Conservation (phyloP, 129 eudicot species). For the Chrysanthemum seticuspe region DNA sequence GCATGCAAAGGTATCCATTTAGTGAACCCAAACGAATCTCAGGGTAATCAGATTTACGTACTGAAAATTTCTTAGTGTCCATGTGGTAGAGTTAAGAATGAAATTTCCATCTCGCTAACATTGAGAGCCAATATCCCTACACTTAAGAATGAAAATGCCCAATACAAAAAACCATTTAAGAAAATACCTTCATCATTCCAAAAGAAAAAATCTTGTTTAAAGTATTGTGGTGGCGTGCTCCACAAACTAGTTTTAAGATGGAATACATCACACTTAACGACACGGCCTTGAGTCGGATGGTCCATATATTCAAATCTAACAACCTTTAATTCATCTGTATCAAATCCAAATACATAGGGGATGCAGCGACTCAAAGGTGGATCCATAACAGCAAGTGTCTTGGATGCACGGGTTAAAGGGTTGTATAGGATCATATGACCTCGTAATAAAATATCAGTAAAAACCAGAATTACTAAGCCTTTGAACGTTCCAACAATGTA, state of each 20-base stretch:
- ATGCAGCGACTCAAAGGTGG: not conserved
- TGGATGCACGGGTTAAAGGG: constrained; percentile 1
- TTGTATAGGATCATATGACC: constrained; percentile 6
- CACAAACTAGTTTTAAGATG: constrained; percentile 10
- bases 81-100: not conserved
- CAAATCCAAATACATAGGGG: not conserved
- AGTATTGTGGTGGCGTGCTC: constrained; percentile 3
- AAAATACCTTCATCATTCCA: not conserved
- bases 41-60: no score
- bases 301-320: not conserved
- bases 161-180: constrained; percentile 5
- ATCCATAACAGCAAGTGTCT: not conserved
- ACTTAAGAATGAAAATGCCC: not conserved
- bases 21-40: no score
- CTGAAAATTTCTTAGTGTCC: no score
- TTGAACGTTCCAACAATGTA: not conserved
- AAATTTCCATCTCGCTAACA: constrained; percentile 1
- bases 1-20: no score
- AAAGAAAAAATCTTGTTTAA: not conserved
- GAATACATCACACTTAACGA: not conserved
- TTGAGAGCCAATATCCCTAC: not conserved
- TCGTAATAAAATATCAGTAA: not conserved
- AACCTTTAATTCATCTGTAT: not conserved
- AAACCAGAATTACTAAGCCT: not conserved
- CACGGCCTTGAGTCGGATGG: not conserved